Conservation (phyloP, 371 early-diverging fungal genomes). For the Blakeslea trispora region DNA sequence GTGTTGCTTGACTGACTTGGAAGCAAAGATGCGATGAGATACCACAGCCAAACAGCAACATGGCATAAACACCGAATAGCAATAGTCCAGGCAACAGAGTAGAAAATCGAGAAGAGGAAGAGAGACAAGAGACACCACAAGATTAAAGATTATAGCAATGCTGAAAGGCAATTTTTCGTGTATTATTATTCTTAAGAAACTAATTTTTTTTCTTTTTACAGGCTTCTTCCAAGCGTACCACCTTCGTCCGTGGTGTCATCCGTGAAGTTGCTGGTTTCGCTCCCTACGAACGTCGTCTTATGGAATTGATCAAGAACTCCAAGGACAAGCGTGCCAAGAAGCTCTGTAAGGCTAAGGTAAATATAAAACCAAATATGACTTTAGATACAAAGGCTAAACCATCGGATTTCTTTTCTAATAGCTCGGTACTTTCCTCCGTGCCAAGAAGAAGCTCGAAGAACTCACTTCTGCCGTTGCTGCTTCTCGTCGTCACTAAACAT, state of each 20-base stretch:
- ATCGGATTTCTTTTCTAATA: slow-evolving; percentile 52
- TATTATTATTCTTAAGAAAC: too few species aligned
- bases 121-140: too few species aligned
- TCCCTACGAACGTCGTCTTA: slow-evolving; percentile 98
- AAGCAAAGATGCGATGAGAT: too few species aligned
- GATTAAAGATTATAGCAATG: too few species aligned
- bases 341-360: slow-evolving; percentile 96
- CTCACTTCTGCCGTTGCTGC: slow-evolving; percentile 92
- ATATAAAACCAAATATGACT: slow-evolving; percentile 83
- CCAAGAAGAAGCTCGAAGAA: slow-evolving; percentile 99
- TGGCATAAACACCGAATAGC: too few species aligned
- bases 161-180: too few species aligned
- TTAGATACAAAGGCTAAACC: too few species aligned
- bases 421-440: slow-evolving; percentile 96
- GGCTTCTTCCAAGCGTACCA: slow-evolving; percentile 81
- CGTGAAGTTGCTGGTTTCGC: slow-evolving; percentile 98
- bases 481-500: slow-evolving; percentile 77
- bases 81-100: too few species aligned
- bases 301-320: slow-evolving; percentile 99
- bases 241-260: slow-evolving; percentile 91
- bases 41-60: too few species aligned
- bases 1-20: too few species aligned
- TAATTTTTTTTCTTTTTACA: slow-evolving; percentile 22
- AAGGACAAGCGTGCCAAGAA: slow-evolving; percentile 99
- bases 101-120: too few species aligned